Conservation (phyloP, 106 monocot species). For the Chionographis japonica region DNA sequence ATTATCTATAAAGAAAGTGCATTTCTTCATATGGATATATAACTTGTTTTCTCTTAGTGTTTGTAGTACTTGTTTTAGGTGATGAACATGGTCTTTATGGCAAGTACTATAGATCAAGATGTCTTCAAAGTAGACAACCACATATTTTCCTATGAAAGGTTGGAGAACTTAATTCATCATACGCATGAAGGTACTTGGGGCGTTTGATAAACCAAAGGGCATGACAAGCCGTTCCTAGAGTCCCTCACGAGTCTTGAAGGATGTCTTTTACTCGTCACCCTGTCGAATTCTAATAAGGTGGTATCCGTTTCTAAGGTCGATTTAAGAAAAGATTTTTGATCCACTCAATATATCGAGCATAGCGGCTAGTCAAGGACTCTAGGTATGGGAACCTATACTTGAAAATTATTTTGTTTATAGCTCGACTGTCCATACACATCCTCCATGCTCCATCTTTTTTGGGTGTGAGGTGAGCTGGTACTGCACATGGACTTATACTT, state of each 20-base stretch:
- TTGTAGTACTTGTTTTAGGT: not conserved
- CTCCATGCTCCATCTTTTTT: not conserved
- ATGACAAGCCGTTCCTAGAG: not conserved
- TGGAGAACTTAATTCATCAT: not conserved
- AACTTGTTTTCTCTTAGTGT: too few species aligned
- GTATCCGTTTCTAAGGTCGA: not conserved
- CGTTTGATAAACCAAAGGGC: not conserved
- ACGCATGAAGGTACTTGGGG: not conserved
- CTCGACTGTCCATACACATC: not conserved
- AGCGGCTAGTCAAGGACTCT: not conserved
- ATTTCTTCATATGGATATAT: too few species aligned
- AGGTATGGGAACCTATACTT: not conserved
- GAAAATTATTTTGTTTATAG: not conserved
- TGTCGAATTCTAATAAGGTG: not conserved
- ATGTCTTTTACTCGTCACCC: not conserved
- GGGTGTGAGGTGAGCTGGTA: not conserved
- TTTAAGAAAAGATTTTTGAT: not conserved
- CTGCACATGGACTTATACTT: not conserved
- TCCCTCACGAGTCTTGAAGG: not conserved
- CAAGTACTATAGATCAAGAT: not conserved
- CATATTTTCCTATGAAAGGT: not conserved
- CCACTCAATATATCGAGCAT: not conserved
- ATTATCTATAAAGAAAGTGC: too few species aligned
- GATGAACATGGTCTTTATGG: not conserved
- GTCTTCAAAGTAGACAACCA: not conserved